Evolutionary conservation across 805 yeast genomes (phyloP).

Genomic region (Priceomyces carsonii): DNA sequence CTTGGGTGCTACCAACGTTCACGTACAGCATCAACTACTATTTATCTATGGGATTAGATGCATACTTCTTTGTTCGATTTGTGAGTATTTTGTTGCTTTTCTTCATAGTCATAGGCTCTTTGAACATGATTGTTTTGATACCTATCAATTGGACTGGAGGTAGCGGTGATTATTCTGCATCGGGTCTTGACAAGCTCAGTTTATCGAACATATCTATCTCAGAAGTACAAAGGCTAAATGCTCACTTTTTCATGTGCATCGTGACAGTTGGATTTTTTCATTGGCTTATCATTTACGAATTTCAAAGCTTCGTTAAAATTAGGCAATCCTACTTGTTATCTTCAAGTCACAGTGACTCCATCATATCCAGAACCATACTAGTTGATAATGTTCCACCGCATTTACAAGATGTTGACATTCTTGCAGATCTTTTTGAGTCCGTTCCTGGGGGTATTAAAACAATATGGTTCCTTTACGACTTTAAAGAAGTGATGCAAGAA

Average conservation of each 20-base stretch:
- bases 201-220: constrained; percentile 65
- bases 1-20: constrained; percentile 55
- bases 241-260: constrained; percentile 64
- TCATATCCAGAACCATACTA: constrained; percentile 34
- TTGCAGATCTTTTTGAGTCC: constrained; percentile 31
- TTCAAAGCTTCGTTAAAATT: constrained; percentile 50
- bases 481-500: constrained; percentile 16
- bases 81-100: constrained; percentile 51
- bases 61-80: constrained; percentile 70
- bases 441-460: constrained; percentile 57
- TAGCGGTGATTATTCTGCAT: constrained; percentile 23
- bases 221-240: constrained; percentile 50
- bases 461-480: constrained; percentile 58
- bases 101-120: constrained; percentile 51
- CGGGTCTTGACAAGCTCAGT: constrained; percentile 68
- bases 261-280: constrained; percentile 59
- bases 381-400: constrained; percentile 48
- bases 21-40: constrained; percentile 43
- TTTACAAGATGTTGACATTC: constrained; percentile 21
- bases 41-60: constrained; percentile 63
- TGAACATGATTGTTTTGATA: constrained; percentile 59
- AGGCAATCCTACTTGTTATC: constrained; percentile 44
- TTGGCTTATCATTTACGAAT: constrained; percentile 54
- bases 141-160: constrained; percentile 61
- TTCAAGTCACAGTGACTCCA: constrained; percentile 20